Conservation (phyloP, 805 yeast species). For the Metschnikowia arizonensis region DNA sequence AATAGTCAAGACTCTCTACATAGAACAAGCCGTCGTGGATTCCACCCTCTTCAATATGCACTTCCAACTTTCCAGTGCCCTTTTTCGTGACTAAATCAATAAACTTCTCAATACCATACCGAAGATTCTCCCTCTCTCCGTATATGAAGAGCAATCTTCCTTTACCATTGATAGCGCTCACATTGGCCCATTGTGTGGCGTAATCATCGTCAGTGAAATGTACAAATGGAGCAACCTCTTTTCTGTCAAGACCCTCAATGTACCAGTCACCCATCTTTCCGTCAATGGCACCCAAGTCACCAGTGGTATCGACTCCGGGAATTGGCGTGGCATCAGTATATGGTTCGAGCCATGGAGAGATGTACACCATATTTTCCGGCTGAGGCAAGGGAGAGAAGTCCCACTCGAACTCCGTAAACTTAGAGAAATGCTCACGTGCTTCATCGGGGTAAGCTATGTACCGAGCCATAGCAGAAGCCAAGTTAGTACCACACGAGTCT, state of each 20-base stretch:
- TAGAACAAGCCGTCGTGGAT: constrained; percentile 33
- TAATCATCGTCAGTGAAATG: constrained; percentile 24
- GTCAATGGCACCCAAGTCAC: constrained; percentile 32
- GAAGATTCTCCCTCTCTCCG: constrained; percentile 34
- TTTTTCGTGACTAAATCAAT: constrained; percentile 18
- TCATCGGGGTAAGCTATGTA: constrained; percentile 31
- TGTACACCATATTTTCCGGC: constrained; percentile 26
- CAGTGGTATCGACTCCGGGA: constrained; percentile 23
- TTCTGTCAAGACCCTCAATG: constrained; percentile 20
- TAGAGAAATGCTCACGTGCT: constrained; percentile 21
- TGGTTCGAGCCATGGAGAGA: constrained; percentile 39
- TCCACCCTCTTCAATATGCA: constrained; percentile 29
- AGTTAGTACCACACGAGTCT: constrained; percentile 16
- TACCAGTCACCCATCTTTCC: constrained; percentile 32
- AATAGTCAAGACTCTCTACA: constrained; percentile 32
- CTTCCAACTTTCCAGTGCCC: constrained; percentile 18
- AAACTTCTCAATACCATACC: constrained; percentile 28
- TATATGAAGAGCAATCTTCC: constrained; percentile 22
- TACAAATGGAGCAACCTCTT: constrained; percentile 18
- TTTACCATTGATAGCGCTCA: constrained; percentile 23
- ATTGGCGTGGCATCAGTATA: constrained; percentile 21
- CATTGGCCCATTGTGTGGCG: constrained; percentile 25
- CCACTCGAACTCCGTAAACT: constrained; percentile 20
- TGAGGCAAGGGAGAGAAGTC: constrained; percentile 21
- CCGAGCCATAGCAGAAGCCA: constrained; percentile 15